A percentile compares a stretch with the other conserved stretches of the same genome.
Conservation (phyloP, 192 early-diverging fungal genomes). For the Backusella sp. region DNA sequence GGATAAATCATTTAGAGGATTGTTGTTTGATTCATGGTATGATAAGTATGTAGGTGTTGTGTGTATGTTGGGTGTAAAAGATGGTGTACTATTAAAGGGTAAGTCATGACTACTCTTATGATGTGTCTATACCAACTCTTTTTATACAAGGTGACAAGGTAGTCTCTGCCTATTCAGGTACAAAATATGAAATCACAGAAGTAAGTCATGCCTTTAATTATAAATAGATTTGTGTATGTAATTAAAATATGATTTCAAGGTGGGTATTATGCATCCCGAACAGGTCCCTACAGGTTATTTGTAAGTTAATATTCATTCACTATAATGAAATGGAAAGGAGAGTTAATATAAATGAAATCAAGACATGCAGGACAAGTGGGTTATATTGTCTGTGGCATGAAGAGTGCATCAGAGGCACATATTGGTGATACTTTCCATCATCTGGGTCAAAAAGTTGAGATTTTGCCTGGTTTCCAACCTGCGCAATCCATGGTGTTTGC, state of each 20-base stretch:
- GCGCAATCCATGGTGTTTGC: constrained; percentile 97
- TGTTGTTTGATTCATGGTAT: constrained; percentile 98
- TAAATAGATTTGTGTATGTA: neutral
- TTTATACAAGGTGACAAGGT: constrained; percentile 69
- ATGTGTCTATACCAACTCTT: neutral
- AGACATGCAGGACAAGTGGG: constrained; percentile 84
- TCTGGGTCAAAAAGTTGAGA: constrained; percentile 60
- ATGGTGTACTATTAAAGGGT: constrained; percentile 79
- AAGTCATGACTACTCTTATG: neutral
- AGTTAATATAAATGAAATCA: neutral
- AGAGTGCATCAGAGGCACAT: constrained; percentile 86
- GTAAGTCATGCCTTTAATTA: constrained; percentile 9
- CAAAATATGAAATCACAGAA: constrained; percentile 85
- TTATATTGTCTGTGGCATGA: constrained; percentile 91
- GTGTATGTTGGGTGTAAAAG: constrained; percentile 85
- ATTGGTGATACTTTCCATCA: constrained; percentile 95
- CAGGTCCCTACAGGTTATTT: constrained; percentile 63
- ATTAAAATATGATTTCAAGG: constrained; percentile 15
- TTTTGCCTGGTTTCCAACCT: constrained; percentile 88
- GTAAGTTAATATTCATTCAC: constrained; percentile 41
- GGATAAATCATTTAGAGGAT: constrained; percentile 71
- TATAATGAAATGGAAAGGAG: neutral
- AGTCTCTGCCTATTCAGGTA: constrained; percentile 71
- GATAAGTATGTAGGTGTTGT: constrained; percentile 98
- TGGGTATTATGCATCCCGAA: constrained; percentile 96